These are phyloP conservation scores for Metschnikowia reukaufii DNA, from an alignment of 805 yeast species.

Conservation along the genomic window DNA sequence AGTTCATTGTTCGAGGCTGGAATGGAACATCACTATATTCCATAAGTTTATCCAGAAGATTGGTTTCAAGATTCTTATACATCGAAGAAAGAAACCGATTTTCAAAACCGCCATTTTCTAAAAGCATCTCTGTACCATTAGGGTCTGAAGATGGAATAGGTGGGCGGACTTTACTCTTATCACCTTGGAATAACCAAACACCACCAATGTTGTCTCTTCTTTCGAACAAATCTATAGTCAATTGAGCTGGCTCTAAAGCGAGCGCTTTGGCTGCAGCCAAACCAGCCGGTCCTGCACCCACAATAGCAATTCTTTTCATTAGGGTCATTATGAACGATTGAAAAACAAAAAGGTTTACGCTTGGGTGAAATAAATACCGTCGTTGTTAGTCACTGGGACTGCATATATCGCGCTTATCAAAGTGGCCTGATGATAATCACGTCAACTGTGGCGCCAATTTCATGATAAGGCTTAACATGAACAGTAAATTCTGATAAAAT, in stretches of 20 bases:
- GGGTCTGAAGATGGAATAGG: slow-evolving; percentile 25
- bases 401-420: too few species aligned
- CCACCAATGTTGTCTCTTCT: slow-evolving; percentile 67
- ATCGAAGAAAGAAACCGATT: slow-evolving; percentile 22
- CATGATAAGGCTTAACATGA: too few species aligned
- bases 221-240: slow-evolving; percentile 58
- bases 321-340: slow-evolving; percentile 4
- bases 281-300: slow-evolving; percentile 82
- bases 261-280: slow-evolving; percentile 65
- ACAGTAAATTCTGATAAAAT: too few species aligned
- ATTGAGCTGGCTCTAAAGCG: slow-evolving; percentile 47
- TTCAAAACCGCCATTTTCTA: slow-evolving; percentile 10
- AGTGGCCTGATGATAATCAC: too few species aligned
- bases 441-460: too few species aligned
- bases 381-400: background rate
- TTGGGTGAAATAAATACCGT: too few species aligned
- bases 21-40: slow-evolving; percentile 57
- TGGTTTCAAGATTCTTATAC: slow-evolving; percentile 26
- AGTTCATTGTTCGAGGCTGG: slow-evolving; percentile 46
- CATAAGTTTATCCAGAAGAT: slow-evolving; percentile 49
- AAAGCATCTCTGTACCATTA: slow-evolving; percentile 16
- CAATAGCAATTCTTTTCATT: slow-evolving; percentile 49
- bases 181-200: slow-evolving; percentile 62
- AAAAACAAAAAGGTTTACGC: too few species aligned
- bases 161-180: slow-evolving; percentile 18